These are phyloP conservation scores for Microglena sp. DNA, from an alignment of 139 green algal genomes.

Conservation along the genomic window DNA sequence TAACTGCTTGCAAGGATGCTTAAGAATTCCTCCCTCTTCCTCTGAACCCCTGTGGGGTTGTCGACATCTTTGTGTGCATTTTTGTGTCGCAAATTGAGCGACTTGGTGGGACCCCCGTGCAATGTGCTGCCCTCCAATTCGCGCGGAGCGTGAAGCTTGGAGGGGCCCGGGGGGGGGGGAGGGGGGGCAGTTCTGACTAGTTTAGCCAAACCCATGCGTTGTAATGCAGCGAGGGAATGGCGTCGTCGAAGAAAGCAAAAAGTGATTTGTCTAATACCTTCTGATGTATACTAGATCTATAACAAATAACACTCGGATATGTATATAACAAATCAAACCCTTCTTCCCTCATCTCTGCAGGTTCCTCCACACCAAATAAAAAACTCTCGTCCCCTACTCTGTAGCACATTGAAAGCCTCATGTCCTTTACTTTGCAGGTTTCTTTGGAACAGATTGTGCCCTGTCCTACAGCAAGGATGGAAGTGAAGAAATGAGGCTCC, in stretches of 20 bases:
- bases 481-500: background rate
- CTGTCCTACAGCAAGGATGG: conserved; percentile 13
- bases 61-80: no score
- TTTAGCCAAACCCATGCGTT: no score
- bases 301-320: background rate
- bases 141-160: no score
- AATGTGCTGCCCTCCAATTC: no score
- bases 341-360: no score
- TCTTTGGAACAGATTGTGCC: conserved; percentile 27
- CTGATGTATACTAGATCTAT: background rate
- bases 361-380: background rate
- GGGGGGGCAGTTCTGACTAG: no score
- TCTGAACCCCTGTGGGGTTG: no score
- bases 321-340: conserved; percentile 1
- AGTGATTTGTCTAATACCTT: background rate
- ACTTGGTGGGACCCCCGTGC: no score
- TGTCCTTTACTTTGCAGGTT: conserved; percentile 10
- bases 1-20: no score
- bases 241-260: background rate
- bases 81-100: no score
- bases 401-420: background rate
- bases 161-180: no score
- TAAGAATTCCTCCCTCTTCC: no score
- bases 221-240: background rate
- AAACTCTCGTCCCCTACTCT: background rate